Percentiles rank a stretch among this genome's conserved stretches.
Conservation (phyloP, 805 yeast species). For the Sugiyamaella lignohabitans region DNA sequence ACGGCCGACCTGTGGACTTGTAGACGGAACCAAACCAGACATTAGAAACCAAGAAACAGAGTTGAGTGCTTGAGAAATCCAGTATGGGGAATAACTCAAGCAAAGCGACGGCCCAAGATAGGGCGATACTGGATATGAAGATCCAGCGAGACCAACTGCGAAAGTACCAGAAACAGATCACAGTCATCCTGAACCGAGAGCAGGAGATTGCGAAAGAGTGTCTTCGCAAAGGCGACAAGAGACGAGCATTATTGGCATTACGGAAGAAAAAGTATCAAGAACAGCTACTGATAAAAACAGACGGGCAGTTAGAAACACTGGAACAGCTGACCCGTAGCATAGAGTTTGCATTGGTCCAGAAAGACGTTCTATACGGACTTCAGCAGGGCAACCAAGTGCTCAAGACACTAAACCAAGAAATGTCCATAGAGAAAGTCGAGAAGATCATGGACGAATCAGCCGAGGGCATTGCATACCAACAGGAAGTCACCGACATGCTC, state of each 20-base stretch:
- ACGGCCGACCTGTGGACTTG: too few species aligned
- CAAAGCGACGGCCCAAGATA: constrained; percentile 75
- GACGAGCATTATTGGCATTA: constrained; percentile 61
- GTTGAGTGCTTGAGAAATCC: too few species aligned
- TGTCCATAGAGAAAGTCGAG: constrained; percentile 74
- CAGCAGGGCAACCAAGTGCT: constrained; percentile 75
- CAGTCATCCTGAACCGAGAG: constrained; percentile 55
- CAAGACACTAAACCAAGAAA: constrained; percentile 67
- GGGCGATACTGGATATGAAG: constrained; percentile 79
- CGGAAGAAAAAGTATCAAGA: constrained; percentile 79
- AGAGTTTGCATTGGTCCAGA: constrained; percentile 85
- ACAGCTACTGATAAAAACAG: constrained; percentile 59
- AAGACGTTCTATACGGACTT: constrained; percentile 74
- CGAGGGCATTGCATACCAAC: constrained; percentile 74
- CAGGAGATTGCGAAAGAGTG: constrained; percentile 51
- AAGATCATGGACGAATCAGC: constrained; percentile 75
- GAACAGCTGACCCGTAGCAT: constrained; percentile 57
- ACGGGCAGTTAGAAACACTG: constrained; percentile 68
- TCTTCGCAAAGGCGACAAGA: constrained; percentile 46
- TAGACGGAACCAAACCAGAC: too few species aligned
- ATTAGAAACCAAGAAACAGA: too few species aligned
- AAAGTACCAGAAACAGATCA: constrained; percentile 60
- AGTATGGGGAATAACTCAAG: constrained; percentile 33
- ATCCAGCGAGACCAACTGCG: constrained; percentile 79
- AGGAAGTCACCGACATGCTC: constrained; percentile 38